Evolutionary conservation across 2,329 filamentous ascomycete species (phyloP).

Genomic region (Aureobasidium sp.): DNA sequence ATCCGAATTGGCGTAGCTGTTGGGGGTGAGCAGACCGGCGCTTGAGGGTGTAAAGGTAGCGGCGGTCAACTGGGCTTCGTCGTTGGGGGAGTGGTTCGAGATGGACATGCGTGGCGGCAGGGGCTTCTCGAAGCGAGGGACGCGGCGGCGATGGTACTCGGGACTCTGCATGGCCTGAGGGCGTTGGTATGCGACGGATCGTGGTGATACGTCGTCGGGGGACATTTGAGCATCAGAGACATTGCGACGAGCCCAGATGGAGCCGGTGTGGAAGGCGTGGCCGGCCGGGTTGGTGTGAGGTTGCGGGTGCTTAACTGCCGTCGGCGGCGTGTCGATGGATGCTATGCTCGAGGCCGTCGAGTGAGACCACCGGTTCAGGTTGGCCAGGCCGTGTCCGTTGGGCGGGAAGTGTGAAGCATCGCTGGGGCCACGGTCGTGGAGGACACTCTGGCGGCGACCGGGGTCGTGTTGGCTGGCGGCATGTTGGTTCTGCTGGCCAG

Average conservation of each 20-base stretch:
- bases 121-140: constrained; percentile 3
- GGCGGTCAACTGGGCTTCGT: neutral
- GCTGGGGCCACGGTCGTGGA: neutral
- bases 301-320: neutral
- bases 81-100: neutral
- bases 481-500: neutral
- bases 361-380: constrained; percentile 51
- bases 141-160: constrained; percentile 7
- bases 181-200: neutral
- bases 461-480: neutral
- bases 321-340: constrained; percentile 19
- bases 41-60: constrained; percentile 17
- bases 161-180: neutral
- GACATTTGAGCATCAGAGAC: neutral
- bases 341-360: constrained; percentile 43
- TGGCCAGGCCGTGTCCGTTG: constrained; percentile 35
- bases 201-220: constrained; percentile 10
- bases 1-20: constrained; percentile 20
- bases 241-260: constrained; percentile 10
- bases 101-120: constrained; percentile 1
- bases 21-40: constrained; percentile 24
- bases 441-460: neutral
- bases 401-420: neutral
- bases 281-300: neutral
- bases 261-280: constrained; percentile 6